Conservation (phyloP, 345 rosid genomes). For the Litchi chinensis region DNA sequence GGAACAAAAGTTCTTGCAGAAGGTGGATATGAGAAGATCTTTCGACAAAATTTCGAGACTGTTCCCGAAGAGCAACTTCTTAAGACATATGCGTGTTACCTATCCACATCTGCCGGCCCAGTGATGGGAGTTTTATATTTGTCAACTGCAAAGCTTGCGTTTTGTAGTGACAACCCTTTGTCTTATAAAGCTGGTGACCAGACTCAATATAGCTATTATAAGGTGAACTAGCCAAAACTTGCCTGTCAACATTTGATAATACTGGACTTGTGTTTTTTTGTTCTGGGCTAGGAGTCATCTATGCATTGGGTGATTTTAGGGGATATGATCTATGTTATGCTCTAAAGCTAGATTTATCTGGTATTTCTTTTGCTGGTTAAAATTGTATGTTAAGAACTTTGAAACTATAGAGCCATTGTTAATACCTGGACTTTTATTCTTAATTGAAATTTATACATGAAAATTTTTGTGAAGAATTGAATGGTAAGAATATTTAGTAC, state of each 20-base stretch:
- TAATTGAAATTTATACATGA: neutral
- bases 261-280: neutral
- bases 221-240: conserved; percentile 46
- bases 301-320: neutral
- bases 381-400: neutral
- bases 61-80: conserved; percentile 76
- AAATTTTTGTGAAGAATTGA: neutral
- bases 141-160: conserved; percentile 78
- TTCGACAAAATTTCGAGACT: conserved; percentile 72
- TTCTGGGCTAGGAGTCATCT: neutral
- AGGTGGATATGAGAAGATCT: conserved; percentile 94
- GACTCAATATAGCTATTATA: conserved; percentile 83
- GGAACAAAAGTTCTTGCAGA: conserved; percentile 90
- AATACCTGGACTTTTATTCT: neutral
- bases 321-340: neutral
- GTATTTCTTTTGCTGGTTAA: neutral
- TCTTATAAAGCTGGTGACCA: conserved; percentile 73
- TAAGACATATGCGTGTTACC: conserved; percentile 83
- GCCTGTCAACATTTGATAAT: neutral
- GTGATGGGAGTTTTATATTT: conserved; percentile 86
- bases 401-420: neutral
- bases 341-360: neutral
- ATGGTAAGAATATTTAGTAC: neutral
- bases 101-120: conserved; percentile 97
- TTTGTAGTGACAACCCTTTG: conserved; percentile 83